Base-by-base conservation (phyloP, 2,329 filamentous ascomycete genomes). In the Chalaropsis thielavioides region DNA sequence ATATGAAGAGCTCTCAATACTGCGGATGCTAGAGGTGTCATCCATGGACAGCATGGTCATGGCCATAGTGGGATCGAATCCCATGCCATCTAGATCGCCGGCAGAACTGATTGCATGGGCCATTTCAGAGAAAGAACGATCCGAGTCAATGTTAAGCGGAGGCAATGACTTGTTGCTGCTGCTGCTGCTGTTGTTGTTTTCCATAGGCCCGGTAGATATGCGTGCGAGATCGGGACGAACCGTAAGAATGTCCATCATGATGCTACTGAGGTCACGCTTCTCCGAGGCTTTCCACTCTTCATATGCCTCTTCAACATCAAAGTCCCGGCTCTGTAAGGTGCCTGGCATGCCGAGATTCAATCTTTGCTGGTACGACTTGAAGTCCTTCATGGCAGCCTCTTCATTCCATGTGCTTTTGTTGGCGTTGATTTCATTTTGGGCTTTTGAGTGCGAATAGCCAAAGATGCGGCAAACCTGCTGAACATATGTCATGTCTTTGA, bases 401-500 rank as follows among this genome's bases (percentile, higher is more conserved):
- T 95, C 91, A 0, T 90, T 96, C 94, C 94, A 99, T 1, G 83
- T 75, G 4, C 84, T 80, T 69, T 87, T 88, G 74, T 95, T 84
- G 61, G 85, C 82, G 74, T 95, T 88, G 72, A 99, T 89, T 71
- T 96, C 92, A 54, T 83, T 82, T 76, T 99, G 94, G 5, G 92
- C 87, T 69, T 94, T 86, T 1, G 86, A 84, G 69, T 88, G 84
- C 54, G 85, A 85, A 67, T 92, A 80, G 56, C 88, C 88, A 75
- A 97, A 99, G 68, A 96, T 89, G 70, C 82, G 86, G 62, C 88
- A 89, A 31, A 99, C 92, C 43, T 87, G 83, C 73, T 94, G 87
- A 35, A 96, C 94, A 76, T 96, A 82, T 44, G 87, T 87, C 94
- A 99, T 99, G 73, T 99, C 94, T 75, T 94, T 96, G 72, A 97